phyloP scores from a whole-genome alignment of 2,329 filamentous ascomycete genomes.

The Penicillium sp. region DNA sequence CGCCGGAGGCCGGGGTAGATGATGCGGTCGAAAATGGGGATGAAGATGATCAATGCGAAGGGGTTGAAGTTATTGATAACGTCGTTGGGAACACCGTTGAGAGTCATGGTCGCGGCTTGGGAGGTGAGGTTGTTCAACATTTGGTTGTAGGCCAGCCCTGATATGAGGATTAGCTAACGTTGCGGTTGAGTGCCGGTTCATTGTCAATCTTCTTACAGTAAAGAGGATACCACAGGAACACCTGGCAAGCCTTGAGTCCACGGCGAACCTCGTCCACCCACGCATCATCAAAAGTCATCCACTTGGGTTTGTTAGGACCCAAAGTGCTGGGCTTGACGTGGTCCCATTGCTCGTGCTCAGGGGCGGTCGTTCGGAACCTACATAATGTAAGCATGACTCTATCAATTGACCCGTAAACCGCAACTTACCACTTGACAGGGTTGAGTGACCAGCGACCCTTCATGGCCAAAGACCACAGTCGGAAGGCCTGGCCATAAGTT shows the following conservation, averaged over 20 bases:
- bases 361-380: constrained; percentile 20
- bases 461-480: constrained; percentile 61
- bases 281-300: constrained; percentile 77
- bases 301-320: constrained; percentile 28
- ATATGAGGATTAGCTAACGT: not conserved
- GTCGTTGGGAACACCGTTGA: constrained; percentile 58
- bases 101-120: constrained; percentile 57
- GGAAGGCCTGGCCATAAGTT: constrained; percentile 67
- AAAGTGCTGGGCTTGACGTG: constrained; percentile 37
- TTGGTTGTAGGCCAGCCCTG: constrained; percentile 55
- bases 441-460: constrained; percentile 67
- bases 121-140: constrained; percentile 59
- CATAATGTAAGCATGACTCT: not conserved
- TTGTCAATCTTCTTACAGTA: constrained; percentile 38
- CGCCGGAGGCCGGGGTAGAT: constrained; percentile 56
- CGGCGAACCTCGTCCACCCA: constrained; percentile 80
- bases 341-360: constrained; percentile 26
- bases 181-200: too few relatives aligned
- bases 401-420: not conserved
- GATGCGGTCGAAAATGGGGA: constrained; percentile 56
- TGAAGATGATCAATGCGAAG: constrained; percentile 56
- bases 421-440: constrained; percentile 57
- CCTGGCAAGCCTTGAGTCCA: constrained; percentile 68
- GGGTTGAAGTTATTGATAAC: constrained; percentile 59
- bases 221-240: constrained; percentile 64